Evolutionary conservation across 2,329 filamentous ascomycete species (phyloP), one percentile per base, ranked within the genome.

Genomic region (Phaeosphaeriaceae sp.): DNA sequence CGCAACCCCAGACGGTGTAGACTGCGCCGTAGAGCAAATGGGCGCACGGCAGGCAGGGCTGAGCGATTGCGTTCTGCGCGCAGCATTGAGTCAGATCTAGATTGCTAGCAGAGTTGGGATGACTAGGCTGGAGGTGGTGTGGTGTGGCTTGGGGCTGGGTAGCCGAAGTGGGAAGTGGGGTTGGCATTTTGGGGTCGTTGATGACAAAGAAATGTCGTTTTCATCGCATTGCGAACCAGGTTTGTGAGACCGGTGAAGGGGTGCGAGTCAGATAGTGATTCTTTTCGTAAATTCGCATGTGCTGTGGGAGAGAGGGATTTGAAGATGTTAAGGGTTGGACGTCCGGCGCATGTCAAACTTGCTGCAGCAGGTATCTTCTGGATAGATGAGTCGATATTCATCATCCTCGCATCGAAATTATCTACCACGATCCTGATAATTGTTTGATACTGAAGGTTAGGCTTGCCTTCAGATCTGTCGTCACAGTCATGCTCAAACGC

Each of bases 51-150:
- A 35, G 35, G 35, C 22, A 35, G 26, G 48, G 48, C 48, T 51
- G 54, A 47, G 48, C 19, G n/a, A 23, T n/a, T 19, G 17, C 1
- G 44, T 1, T 15, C 40, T 28, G 26, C 26, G 4, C 9, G 26
- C 26, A 9, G 26, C 26, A 28, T 52, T 53, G 32, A 53, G 24
- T 53, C 55, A 57, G 23, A 57, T 42, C 49, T 23, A 54, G 30
- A 49, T 32, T 24, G 28, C 26, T 28, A 9, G 26, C 26, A 28
- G 26, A 28, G 26, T 19, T 49, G 3, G 28, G 42, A 13, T 3
- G 30, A n/a, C 42, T 40, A 40, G 49, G 19, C 52, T 54, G 21
- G 13, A 26, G 52, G 28, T 22, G 52, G 26, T n/a, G 17, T 53
- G 42, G 50, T 52, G 21, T 19, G 35, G 28, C 3, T 3, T 9